Percentiles rank a stretch among this genome's conserved stretches.
Conservation (phyloP, 1,284 basidiomycete genomes). For the Leccinum cinnamomeum region DNA sequence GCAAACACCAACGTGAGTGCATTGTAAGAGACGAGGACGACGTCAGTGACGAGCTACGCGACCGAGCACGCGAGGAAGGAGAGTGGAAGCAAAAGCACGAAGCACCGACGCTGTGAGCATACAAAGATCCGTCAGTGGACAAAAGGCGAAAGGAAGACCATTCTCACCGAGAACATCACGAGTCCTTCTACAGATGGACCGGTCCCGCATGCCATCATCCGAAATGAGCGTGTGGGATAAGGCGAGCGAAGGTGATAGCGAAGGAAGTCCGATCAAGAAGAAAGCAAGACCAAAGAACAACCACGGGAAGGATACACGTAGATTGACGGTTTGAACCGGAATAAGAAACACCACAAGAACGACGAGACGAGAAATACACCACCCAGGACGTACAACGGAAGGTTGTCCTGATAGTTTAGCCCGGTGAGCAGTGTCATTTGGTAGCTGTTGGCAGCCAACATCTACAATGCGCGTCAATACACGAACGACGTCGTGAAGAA, state of each 20-base stretch:
- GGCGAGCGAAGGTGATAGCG: conserved; percentile 63
- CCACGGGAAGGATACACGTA: conserved; percentile 87
- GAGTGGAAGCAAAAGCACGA: no score
- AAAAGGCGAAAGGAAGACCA: no score
- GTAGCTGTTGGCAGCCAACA: conserved; percentile 89
- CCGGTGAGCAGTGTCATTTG: conserved; percentile 88
- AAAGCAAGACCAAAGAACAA: conserved; percentile 87
- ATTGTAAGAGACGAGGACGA: no score
- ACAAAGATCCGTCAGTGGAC: no score
- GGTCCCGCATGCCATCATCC: conserved; percentile 34
- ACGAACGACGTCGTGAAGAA: background rate
- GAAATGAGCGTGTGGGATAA: conserved; percentile 54
- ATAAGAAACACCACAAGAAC: conserved; percentile 86
- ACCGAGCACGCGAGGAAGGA: no score
- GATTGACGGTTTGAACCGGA: conserved; percentile 84
- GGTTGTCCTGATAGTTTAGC: conserved; percentile 75
- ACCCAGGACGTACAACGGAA: conserved; percentile 89
- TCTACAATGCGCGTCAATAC: conserved; percentile 40
- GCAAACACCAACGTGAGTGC: no score
- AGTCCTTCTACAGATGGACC: no score
- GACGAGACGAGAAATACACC: conserved; percentile 84
- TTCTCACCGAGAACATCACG: no score
- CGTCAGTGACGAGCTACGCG: no score
- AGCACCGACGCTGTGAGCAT: no score
- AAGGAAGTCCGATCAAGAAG: conserved; percentile 86